phyloP scores from a whole-genome alignment of 768 basidiomycete genomes.

The Gymnopilus junonius region DNA sequence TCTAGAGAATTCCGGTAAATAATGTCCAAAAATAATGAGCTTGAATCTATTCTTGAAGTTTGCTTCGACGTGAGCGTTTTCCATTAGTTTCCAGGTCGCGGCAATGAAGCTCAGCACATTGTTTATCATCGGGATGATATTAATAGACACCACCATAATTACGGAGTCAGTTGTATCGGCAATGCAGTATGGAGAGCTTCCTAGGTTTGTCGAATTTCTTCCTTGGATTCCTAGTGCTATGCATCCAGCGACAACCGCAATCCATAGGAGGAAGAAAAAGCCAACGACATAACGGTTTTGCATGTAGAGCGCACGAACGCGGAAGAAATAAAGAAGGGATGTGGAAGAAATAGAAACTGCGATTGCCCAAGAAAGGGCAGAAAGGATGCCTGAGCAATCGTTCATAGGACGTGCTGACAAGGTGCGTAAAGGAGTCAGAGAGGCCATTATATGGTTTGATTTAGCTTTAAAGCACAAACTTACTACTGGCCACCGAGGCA shows the following conservation, averaged over 20 bases:
- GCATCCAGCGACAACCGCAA: background rate
- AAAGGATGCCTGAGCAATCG: background rate
- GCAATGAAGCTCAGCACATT: conserved; percentile 35
- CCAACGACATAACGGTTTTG: conserved; percentile 15
- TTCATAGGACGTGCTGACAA: background rate
- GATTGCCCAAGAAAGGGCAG: background rate
- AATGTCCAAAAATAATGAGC: conserved; percentile 23
- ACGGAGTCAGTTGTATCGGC: background rate
- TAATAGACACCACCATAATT: conserved; percentile 10
- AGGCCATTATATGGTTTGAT: background rate
- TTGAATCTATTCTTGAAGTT: conserved; percentile 11
- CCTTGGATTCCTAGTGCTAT: background rate
- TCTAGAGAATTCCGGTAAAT: conserved; percentile 30
- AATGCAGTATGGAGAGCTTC: background rate
- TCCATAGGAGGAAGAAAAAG: conserved; percentile 12
- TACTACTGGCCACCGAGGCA: background rate
- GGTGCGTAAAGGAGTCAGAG: background rate
- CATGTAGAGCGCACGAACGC: conserved; percentile 23
- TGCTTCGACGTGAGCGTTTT: conserved; percentile 5
- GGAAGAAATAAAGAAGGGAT: conserved; percentile 29
- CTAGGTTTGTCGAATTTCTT: too few species aligned
- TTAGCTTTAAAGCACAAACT: background rate
- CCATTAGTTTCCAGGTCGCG: conserved; percentile 33
- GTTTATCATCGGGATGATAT: conserved; percentile 23
- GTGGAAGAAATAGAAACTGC: conserved; percentile 9